phyloP scores from a whole-genome alignment of 306 rosid genomes.

The Malus fusca region DNA sequence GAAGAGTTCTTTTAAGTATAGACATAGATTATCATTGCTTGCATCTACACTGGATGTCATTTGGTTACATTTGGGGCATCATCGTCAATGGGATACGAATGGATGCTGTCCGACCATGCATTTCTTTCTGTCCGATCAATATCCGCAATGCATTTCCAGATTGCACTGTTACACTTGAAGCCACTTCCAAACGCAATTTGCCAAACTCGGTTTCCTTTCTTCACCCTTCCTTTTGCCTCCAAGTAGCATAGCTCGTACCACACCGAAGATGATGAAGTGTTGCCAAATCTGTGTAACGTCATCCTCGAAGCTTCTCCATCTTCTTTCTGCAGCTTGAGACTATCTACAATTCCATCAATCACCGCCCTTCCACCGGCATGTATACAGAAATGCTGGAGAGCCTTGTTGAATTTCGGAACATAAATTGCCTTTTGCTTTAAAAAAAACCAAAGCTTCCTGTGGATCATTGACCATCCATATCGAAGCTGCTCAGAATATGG shows the following conservation, averaged over 20 bases:
- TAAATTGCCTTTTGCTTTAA: slow-evolving; percentile 11
- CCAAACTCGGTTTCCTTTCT: background rate
- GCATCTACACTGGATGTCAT: too few species aligned
- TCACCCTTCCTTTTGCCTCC: background rate
- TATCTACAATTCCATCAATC: slow-evolving; percentile 50
- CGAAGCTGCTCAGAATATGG: background rate
- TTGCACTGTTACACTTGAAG: slow-evolving; percentile 51
- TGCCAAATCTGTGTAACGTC: slow-evolving; percentile 43
- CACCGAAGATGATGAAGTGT: slow-evolving; percentile 2
- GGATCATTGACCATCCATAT: too few species aligned
- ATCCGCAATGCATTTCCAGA: slow-evolving; percentile 51
- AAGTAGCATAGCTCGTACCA: slow-evolving; percentile 3
- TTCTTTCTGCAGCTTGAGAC: slow-evolving; percentile 44
- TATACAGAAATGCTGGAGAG: slow-evolving; percentile 68
- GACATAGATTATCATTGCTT: too few species aligned
- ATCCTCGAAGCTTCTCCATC: slow-evolving; percentile 72
- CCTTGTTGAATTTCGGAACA: slow-evolving; percentile 52
- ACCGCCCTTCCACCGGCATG: slow-evolving; percentile 79
- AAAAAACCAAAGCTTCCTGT: too few species aligned
- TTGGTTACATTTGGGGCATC: slow-evolving; percentile 15
- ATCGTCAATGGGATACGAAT: slow-evolving; percentile 39
- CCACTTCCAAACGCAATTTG: slow-evolving; percentile 57
- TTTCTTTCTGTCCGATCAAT: slow-evolving; percentile 37
- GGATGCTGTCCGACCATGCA: slow-evolving; percentile 64
- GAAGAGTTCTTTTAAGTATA: too few species aligned